These are phyloP conservation scores for Rhytidhysteron rufulum DNA, from an alignment of 2,329 filamentous ascomycete species.

Conservation along the genomic window DNA sequence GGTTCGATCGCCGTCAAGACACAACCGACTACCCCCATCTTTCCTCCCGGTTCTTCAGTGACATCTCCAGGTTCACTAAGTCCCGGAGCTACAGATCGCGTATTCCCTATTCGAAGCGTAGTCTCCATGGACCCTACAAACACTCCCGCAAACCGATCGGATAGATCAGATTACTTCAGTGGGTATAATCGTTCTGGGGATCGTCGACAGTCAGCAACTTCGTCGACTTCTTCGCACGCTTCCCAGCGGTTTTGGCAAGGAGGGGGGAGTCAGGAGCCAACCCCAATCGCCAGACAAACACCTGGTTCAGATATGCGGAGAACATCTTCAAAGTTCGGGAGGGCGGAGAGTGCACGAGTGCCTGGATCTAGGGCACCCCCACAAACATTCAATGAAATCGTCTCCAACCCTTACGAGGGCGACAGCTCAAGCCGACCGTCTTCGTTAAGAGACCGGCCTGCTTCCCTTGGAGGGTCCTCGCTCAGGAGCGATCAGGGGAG, in stretches of 20 bases:
- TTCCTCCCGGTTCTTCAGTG: conserved; percentile 9
- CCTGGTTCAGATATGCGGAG: conserved; percentile 5
- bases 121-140: conserved; percentile 63
- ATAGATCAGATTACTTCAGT: conserved; percentile 38
- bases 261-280: conserved; percentile 1
- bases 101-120: conserved; percentile 80
- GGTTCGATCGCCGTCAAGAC: conserved; percentile 2
- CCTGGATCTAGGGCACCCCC: conserved; percentile 17
- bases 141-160: conserved; percentile 27
- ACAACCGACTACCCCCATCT: conserved; percentile 5
- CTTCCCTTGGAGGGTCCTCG: conserved; percentile 23
- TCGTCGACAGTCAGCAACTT: conserved; percentile 20
- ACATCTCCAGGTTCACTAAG: conserved; percentile 30
- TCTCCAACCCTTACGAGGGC: conserved; percentile 22
- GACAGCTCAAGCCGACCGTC: conserved; percentile 23
- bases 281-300: conserved; percentile 3
- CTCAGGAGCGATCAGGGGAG: conserved; percentile 31
- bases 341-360: conserved; percentile 8
- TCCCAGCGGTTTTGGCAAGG: conserved; percentile 16
- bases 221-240: conserved; percentile 24
- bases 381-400: conserved; percentile 35
- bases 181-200: conserved; percentile 22
- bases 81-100: conserved; percentile 53
- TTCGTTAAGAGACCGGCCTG: conserved; percentile 19
- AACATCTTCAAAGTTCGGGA: conserved; percentile 4